phyloP scores from a whole-genome alignment of 1,284 basidiomycete species.

The Chondrostereum purpureum region DNA sequence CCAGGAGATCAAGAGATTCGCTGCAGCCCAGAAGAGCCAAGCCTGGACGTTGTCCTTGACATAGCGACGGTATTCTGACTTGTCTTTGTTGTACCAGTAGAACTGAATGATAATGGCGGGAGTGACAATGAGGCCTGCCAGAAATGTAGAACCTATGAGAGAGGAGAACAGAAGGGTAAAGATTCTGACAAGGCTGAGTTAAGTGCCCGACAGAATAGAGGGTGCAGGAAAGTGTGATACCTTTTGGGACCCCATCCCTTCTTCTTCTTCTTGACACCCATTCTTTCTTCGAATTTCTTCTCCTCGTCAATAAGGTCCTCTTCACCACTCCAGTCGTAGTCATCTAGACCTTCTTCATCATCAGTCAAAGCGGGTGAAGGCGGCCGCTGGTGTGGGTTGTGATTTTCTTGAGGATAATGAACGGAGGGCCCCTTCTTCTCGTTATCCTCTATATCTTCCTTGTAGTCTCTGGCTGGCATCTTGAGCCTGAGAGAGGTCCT shows the following conservation, averaged over 20 bases:
- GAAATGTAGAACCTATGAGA: constrained; percentile 60
- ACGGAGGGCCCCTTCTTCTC: constrained; percentile 30
- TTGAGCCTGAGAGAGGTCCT: constrained; percentile 3
- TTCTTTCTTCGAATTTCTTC: constrained; percentile 52
- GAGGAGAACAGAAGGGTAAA: constrained; percentile 62
- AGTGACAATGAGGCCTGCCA: constrained; percentile 52
- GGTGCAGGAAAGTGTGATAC: constrained; percentile 29
- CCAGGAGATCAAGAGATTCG: constrained; percentile 72
- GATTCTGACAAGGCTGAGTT: constrained; percentile 31
- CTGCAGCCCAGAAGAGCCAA: constrained; percentile 75
- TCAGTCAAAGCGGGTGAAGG: constrained; percentile 50
- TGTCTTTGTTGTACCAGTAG: constrained; percentile 58
- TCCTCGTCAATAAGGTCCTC: constrained; percentile 67
- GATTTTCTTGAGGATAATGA: constrained; percentile 38
- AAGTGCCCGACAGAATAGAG: constrained; percentile 4
- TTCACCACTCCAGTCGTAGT: constrained; percentile 69
- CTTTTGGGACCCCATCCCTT: constrained; percentile 47
- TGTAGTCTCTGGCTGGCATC: constrained; percentile 15
- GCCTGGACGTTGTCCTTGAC: constrained; percentile 64
- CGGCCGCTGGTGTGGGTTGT: constrained; percentile 21
- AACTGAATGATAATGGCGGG: constrained; percentile 59
- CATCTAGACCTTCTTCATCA: constrained; percentile 49
- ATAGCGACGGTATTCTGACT: constrained; percentile 48
- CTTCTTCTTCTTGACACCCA: constrained; percentile 42
- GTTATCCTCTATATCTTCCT: constrained; percentile 13